Evolutionary conservation across 2,329 filamentous ascomycete species (phyloP), one percentile per base, ranked within the genome.

Genomic region (Diplodia scrobiculata): DNA sequence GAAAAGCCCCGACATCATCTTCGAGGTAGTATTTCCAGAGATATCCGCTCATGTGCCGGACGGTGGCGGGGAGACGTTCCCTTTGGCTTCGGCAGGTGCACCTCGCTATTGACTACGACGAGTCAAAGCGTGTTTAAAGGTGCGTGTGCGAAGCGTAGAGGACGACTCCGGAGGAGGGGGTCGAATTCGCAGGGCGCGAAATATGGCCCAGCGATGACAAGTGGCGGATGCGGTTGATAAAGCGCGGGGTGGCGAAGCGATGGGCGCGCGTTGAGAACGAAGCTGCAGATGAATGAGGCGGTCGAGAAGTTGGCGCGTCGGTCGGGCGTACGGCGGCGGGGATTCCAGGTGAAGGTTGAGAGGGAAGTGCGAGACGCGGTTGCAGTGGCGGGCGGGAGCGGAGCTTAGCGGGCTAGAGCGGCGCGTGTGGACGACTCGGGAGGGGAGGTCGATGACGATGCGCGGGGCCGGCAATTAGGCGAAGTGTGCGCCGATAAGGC

Each of bases 21-120:
- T 97, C 90, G 84, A 96, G 90, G 79, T 94, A 98, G 79, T 87
- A 91, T 86, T 92, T 93, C 94, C 94, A 97, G 79, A 99, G 88
- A 86, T 90, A 87, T 83, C 92, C 90, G 89, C 91, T 98, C 94
- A 98, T 95, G 87, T 87, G 87, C 76, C 54, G 71, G 70, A 72
- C 69, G 70, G 65, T 68, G 69, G 69, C 72, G 70, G 55, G 67
- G 75, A 74, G 75, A 75, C 71, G 67, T 73, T 77, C 81, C 80
- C 78, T 75, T 45, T 77, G 79, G 79, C 81, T 82, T 86, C 84
- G 80, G 81, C 84, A 81, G 78, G 67, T 76, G 85, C 89, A 89
- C 91, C 92, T 96, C 89, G 91, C 91, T 91, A 88, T 92, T 45
- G 89, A 89, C 87, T 90, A 89, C 90, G 71, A 71, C 66, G 89